A percentile compares a stretch with the other conserved stretches of the same genome.
phyloP scores from a whole-genome alignment of 129 eudicot genomes.

The Flaveria robusta region DNA sequence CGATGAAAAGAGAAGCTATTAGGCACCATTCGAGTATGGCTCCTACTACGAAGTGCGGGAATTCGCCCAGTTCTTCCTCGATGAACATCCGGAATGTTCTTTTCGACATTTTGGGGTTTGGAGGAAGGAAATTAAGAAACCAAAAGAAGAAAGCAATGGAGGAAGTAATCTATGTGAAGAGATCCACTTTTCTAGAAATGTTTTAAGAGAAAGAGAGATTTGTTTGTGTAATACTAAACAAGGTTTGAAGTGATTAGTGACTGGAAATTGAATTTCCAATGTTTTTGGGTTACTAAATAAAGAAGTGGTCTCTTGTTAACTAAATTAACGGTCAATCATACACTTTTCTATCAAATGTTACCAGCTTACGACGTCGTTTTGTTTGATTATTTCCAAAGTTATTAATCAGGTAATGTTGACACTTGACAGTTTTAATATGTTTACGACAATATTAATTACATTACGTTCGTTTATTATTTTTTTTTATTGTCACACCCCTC shows the following conservation, averaged over 20 bases:
- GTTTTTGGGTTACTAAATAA: conserved; percentile 19
- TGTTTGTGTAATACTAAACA: conserved; percentile 24
- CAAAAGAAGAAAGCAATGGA: not conserved
- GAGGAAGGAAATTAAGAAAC: not conserved
- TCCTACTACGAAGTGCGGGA: conserved; percentile 59
- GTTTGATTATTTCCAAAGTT: not conserved
- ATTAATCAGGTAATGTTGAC: not conserved
- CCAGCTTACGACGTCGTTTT: not conserved
- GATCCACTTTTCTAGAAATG: conserved; percentile 35
- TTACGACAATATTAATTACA: not conserved
- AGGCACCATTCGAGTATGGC: conserved; percentile 70
- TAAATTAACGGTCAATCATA: conserved; percentile 45
- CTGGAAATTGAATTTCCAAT: conserved; percentile 24
- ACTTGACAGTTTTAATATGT: not conserved
- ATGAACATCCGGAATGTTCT: conserved; percentile 45
- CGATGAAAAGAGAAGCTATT: conserved; percentile 56
- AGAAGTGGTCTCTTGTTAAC: conserved; percentile 38
- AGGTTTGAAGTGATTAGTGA: conserved; percentile 19
- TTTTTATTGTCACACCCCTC: too few species aligned
- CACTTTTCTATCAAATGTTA: conserved; percentile 2
- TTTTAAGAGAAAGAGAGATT: conserved; percentile 23
- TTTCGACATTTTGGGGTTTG: conserved; percentile 19
- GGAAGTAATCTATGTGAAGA: conserved; percentile 35
- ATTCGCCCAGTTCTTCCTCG: conserved; percentile 60
- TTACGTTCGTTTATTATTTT: not conserved